phyloP scores from a whole-genome alignment of 768 basidiomycete species.

The Termitomyces sp. region DNA sequence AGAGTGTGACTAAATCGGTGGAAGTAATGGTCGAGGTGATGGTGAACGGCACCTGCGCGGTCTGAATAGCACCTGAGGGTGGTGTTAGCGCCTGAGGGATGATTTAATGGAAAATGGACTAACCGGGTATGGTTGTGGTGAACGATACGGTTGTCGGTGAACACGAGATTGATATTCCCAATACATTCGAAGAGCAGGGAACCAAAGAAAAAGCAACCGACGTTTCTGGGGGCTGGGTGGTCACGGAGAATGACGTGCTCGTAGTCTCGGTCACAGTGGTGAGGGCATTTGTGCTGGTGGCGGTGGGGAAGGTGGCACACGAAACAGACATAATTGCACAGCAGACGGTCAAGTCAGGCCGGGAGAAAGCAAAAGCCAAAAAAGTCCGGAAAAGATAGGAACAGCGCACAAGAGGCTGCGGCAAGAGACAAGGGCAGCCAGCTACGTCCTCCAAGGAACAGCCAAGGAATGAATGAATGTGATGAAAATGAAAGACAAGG shows the following conservation, averaged over 20 bases:
- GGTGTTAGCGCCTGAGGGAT: constrained; percentile 8
- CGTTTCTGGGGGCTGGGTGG: constrained; percentile 20
- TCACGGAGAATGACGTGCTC: constrained; percentile 29
- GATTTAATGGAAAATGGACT: constrained; percentile 10
- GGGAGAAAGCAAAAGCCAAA: not conserved
- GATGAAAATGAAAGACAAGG: constrained; percentile 9
- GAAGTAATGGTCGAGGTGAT: constrained; percentile 26
- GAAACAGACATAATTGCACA: constrained; percentile 26
- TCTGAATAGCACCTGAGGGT: constrained; percentile 13
- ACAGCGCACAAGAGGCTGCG: constrained; percentile 4
- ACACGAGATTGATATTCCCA: constrained; percentile 7
- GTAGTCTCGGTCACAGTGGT: constrained; percentile 29
- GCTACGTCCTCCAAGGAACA: constrained; percentile 10
- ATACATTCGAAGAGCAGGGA: constrained; percentile 20
- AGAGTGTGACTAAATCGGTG: constrained; percentile 34
- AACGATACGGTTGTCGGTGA: constrained; percentile 8
- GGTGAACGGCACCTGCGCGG: constrained; percentile 36
- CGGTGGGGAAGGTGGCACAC: constrained; percentile 38
- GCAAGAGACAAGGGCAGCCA: constrained; percentile 3
- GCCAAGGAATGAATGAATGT: constrained; percentile 3
- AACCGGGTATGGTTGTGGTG: constrained; percentile 20
- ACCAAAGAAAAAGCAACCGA: constrained; percentile 27
- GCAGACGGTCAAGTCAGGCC: constrained; percentile 6
- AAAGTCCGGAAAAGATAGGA: not conserved
- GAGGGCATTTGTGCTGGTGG: constrained; percentile 33